Base-by-base conservation (phyloP, 345 rosid genomes). In the Turnera subulata region DNA sequence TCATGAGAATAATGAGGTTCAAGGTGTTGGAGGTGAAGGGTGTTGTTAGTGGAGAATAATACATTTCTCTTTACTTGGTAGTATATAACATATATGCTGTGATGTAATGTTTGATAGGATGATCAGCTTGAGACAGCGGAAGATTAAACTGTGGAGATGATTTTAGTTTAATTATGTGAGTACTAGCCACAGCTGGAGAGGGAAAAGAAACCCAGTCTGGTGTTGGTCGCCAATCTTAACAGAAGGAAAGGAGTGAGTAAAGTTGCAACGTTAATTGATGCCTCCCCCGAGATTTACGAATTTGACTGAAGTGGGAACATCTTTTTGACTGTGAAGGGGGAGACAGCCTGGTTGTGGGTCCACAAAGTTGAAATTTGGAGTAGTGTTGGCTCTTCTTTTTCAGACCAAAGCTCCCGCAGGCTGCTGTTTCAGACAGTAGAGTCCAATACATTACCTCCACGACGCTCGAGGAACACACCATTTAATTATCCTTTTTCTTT, bases 281-380 rank as follows among this genome's bases (percentile, higher is more conserved):
- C 24, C 37, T 12, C 23, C 37, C 35, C 52, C 61, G 55, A 37
- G 23, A 60, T 67, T 67, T 61, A 38, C 72, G 59, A 60, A 11
- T 19, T 18, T 6, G 33, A 17, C 35, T 6, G 21, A 11, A 9
- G 4, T 32, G 9, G 22, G 25, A 39, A 6, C 1, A 1, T 18
- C 35, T 32, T 57, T 65, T 44, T 58, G 58, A 65, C 63, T 20
- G 58, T 50, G 17, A 18, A 11, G 16, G 26, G n/a, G 2, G 15
- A 50, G 46, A 42, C 47, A 45, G 59, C 24, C 39, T 35, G 37
- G 59, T 26, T 16, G 16, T 50, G 58, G 58, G 63, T 42, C 69
- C 69, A 50, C 62, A n/a, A 37, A 8, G 22, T 65, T 65, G 50
- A 53, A 52, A 66, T 10, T 33, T 50, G n/a, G n/a, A 24, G 16